These are phyloP conservation scores for Marsdenia floribunda DNA, from an alignment of 257 asterid genomes.

Conservation along the genomic window DNA sequence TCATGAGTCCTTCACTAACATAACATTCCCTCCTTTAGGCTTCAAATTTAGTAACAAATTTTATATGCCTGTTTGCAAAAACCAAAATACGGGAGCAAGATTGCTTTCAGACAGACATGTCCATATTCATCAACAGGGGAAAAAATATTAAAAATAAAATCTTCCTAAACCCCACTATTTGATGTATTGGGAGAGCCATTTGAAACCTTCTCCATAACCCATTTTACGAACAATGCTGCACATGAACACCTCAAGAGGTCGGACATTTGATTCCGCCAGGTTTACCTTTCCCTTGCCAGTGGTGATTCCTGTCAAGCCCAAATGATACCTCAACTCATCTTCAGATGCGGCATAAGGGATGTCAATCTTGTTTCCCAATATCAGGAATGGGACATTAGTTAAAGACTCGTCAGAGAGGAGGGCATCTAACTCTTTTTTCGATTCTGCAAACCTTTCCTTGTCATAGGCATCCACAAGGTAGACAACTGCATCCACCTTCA, in stretches of 20 bases:
- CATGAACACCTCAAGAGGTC: constrained; percentile 78
- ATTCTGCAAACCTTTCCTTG: constrained; percentile 73
- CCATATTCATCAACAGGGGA: constrained; percentile 16
- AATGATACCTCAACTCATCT: constrained; percentile 60
- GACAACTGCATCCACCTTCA: constrained; percentile 81
- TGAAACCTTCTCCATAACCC: constrained; percentile 92
- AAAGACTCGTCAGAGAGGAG: constrained; percentile 70
- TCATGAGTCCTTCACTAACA: not conserved
- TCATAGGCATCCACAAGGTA: constrained; percentile 76
- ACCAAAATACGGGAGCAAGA: constrained; percentile 19
- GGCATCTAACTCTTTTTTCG: constrained; percentile 78
- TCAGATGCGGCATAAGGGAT: constrained; percentile 81
- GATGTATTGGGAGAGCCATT: constrained; percentile 76
- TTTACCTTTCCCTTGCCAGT: constrained; percentile 82
- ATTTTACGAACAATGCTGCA: constrained; percentile 88
- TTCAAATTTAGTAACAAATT: not conserved
- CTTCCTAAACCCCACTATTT: constrained; percentile 30
- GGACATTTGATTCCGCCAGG: constrained; percentile 56
- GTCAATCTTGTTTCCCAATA: constrained; percentile 82
- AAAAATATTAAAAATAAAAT: constrained; percentile 7
- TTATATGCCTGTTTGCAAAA: constrained; percentile 6
- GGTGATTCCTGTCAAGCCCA: constrained; percentile 61
- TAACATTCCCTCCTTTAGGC: not conserved
- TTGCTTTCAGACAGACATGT: constrained; percentile 22
- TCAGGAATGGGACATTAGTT: constrained; percentile 70